Evolutionary conservation across 2,329 filamentous ascomycete species (phyloP), one percentile per base, ranked within the genome.

Genomic region (Trichoderma aggressivum): DNA sequence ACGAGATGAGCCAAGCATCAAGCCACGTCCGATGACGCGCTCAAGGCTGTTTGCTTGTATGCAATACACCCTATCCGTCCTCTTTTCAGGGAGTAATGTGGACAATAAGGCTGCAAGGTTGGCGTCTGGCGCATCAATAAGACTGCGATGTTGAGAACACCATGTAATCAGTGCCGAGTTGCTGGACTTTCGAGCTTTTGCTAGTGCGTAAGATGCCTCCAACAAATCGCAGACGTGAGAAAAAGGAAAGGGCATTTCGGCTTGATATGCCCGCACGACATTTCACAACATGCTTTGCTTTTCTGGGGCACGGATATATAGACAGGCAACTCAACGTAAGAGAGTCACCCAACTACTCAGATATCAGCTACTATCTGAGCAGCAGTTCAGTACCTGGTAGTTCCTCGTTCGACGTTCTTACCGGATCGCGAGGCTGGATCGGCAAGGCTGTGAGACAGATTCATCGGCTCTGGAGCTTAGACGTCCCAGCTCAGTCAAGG

Each of bases 41-140:
- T 90, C 87, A 0, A 97, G 83, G 0, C 83, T 85, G 10, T 82
- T 78, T 7, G 88, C 83, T 76, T 92, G 88, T 1, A 97, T 84
- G 47, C 85, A 87, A 78, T 94, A 97, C 2, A 95, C 92, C 32
- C 93, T 88, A 77, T 97, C 94, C 3, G 89, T 90, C 67, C 94
- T 86, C 74, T 87, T 90, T 73, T 94, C 90, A 0, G 94, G 93
- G 0, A 97, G 86, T 0, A 98, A 81, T 3, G 91, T 90, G 1
- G 92, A 94, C 0, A 97, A 83, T 1, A 97, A 81, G 3, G 92
- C 91, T 1, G 88, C 82, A 1, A 85, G 83, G 75, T 90, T 83
- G 1, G 87, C 88, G 32, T 86, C 83, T 8, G 87, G 81, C 0
- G 85, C 83, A 76, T 90, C 82, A 18, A 97, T 85, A 1, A 81